Evolutionary conservation across 805 yeast species (phyloP), one percentile per base, ranked within the genome.

Genomic region (Ogataea populi-albae): DNA sequence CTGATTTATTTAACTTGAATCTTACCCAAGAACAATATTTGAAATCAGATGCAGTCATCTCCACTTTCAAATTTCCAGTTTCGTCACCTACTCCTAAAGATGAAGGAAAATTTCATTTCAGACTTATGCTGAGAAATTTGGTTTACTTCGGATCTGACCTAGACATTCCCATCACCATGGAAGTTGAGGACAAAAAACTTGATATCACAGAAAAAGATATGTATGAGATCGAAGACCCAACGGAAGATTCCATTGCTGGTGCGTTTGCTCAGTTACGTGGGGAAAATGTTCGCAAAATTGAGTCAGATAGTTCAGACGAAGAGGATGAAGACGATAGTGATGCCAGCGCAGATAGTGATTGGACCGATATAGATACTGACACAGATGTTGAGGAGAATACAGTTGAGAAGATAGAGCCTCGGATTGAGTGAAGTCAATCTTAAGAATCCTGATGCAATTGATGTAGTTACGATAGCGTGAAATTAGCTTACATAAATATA

Each of bases 71-170:
- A 55, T 68, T 89, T 38, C 86, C 81, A 48, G 58, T 89, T 32
- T 61, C 81, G 6, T 70, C 78, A 32, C 88, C 94, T 29, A 78
- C 95, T 11, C 97, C 98, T n/a, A 72, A 71, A 14, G 71, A 71
- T 37, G 64, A 65, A 12, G 95, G 94, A 27, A 66, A 64, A 26
- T 76, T 64, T 54, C 79, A 76, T 46, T 86, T 86, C 68, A 74
- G 88, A 62, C 66, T 89, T 12, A 63, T 79, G 17, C 59, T 91
- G 54, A 77, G 79, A 54, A 81, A 84, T 37, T 73, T 84, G 35
- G 79, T 84, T 29, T 89, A 86, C 59, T 86, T 86, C 57, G 95
- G 96, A 5, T 63, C 76, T 14, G 97, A 91, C 56, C 57, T 86
- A 17, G 86, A 81, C 46, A 72, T 81, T 42, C 82, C 89, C 7